Evolutionary conservation across 139 green algal species (phyloP), one percentile per base, ranked within the genome.

Genomic region (Chlamydomonas asymmetrica): DNA sequence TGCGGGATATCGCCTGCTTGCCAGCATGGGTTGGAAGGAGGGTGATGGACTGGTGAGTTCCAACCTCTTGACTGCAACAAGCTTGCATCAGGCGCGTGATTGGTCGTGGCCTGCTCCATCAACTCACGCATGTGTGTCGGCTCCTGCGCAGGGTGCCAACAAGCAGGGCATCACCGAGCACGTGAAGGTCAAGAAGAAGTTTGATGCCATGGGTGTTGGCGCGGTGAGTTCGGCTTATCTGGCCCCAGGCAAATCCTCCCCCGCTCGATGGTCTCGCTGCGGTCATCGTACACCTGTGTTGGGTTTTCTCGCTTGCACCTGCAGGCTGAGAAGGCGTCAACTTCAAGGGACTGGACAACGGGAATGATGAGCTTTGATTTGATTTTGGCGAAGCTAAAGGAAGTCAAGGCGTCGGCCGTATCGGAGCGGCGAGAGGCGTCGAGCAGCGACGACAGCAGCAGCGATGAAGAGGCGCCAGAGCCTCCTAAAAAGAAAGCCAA

Each of bases 131-230:
- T n/a, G n/a, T n/a, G n/a, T n/a, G n/a, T n/a, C n/a, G n/a, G n/a
- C n/a, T n/a, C n/a, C n/a, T n/a, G n/a, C n/a, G n/a, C 71, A 93
- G 88, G 92, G 92, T 25, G 87, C 89, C 2, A 82, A 82, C 31
- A 89, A 91, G 74, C 90, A 96, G 67, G 92, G 92, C 70, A 97
- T 97, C 72, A 93, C 85, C n/a, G 72, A 87, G 56, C 92, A 97
- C 74, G 81, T 97, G 13, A 88, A 84, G 63, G 92, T 93, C n/a
- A 94, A 94, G 80, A 94, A 95, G 82, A 93, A 94, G 69, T 84
- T 88, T 69, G 92, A 96, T 64, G 90, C 84, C 6, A 83, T 88
- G 63, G 92, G 92, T 49, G 91, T 97, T 20, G 92, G 92, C 31
- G 85, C 87, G 64, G 86, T 91, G 50, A 78, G 84, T 73, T 37